Conservation (phyloP, 2,329 filamentous ascomycete species). For the Pyrenophora tritici-repentis region DNA sequence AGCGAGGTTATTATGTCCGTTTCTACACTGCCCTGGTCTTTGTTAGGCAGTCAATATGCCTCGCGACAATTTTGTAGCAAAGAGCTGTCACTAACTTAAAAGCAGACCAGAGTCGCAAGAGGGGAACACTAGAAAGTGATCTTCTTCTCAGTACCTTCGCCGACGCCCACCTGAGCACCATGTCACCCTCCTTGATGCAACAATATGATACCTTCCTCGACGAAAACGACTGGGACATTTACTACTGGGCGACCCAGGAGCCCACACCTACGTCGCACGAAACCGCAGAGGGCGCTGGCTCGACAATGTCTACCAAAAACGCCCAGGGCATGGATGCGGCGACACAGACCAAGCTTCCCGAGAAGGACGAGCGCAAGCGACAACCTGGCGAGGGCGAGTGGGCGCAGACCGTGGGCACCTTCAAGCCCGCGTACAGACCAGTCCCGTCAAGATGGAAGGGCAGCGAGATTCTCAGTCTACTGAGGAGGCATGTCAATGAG, state of each 20-base stretch:
- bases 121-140: conserved; percentile 93
- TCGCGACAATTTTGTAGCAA: neutral
- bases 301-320: conserved; percentile 49
- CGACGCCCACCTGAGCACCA: conserved; percentile 72
- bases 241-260: conserved; percentile 98
- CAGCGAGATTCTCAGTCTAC: conserved; percentile 75
- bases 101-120: conserved; percentile 92
- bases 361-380: conserved; percentile 55
- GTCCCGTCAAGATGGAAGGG: conserved; percentile 85
- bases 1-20: conserved; percentile 76
- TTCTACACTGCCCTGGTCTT: conserved; percentile 17
- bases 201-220: conserved; percentile 94
- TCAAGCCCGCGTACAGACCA: conserved; percentile 89
- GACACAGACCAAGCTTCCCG: conserved; percentile 51
- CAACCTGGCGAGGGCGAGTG: conserved; percentile 75
- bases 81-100: conserved; percentile 8
- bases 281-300: conserved; percentile 59
- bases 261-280: conserved; percentile 63
- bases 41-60: neutral
- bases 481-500: conserved; percentile 79
- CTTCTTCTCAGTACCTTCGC: conserved; percentile 96
- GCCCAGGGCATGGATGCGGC: conserved; percentile 53
- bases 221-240: conserved; percentile 99
- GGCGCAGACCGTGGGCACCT: conserved; percentile 94
- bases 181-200: conserved; percentile 73